A percentile compares a stretch with the other conserved stretches of the same genome.
Evolutionary conservation across 2,329 filamentous ascomycete species (phyloP).

Genomic region (Aspergillus intermedius): DNA sequence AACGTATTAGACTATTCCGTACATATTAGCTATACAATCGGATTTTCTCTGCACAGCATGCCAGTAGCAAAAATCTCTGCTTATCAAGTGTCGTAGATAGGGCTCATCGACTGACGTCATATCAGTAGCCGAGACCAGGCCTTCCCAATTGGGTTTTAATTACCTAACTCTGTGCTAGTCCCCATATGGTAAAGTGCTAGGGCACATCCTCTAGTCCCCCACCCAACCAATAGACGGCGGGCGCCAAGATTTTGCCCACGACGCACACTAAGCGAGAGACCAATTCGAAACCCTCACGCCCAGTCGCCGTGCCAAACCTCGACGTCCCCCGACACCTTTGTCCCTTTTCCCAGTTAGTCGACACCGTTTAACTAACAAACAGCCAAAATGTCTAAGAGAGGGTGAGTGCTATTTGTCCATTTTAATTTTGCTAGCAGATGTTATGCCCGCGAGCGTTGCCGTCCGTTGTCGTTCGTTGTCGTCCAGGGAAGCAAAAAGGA

Average conservation of each 20-base stretch:
- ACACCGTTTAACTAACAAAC: constrained; percentile 34
- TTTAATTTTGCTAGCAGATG: not conserved
- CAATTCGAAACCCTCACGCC: constrained; percentile 24
- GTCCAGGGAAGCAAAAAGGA: not conserved
- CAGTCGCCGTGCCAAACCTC: constrained; percentile 16
- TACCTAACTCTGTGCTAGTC: not conserved
- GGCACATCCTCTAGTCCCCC: constrained; percentile 18
- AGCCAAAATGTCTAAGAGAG: constrained; percentile 47
- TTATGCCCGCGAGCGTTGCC: not conserved
- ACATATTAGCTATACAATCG: not conserved
- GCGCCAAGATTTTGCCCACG: constrained; percentile 39
- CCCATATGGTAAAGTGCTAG: constrained; percentile 31
- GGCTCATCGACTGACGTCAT: no score
- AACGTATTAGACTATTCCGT: not conserved
- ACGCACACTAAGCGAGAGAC: constrained; percentile 41
- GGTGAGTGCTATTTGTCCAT: constrained; percentile 32
- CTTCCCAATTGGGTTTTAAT: not conserved
- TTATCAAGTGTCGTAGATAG: no score
- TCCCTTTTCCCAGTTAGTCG: constrained; percentile 31
- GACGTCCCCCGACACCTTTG: constrained; percentile 22
- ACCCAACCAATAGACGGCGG: constrained; percentile 17
- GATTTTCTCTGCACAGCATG: not conserved
- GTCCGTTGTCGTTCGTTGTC: not conserved
- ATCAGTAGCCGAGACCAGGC: no score
- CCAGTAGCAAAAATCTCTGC: not conserved